phyloP scores from a whole-genome alignment of 2,329 filamentous ascomycete species.

The Talaromyces sp. region DNA sequence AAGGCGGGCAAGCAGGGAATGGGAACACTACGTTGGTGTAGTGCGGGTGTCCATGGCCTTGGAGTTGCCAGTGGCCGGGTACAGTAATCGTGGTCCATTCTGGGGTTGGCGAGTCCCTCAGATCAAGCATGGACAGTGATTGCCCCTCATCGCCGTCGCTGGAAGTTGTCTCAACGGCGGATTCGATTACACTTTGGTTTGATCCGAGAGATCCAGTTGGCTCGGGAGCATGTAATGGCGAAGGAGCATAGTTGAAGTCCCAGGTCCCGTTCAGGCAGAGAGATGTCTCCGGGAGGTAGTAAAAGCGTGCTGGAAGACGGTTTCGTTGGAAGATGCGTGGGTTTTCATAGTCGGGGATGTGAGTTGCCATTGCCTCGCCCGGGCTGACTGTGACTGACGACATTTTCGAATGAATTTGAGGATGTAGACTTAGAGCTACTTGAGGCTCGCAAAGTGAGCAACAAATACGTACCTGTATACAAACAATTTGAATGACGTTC shows the following conservation, averaged over 20 bases:
- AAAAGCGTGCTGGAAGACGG: constrained; percentile 53
- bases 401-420: background rate
- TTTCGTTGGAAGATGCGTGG: constrained; percentile 55
- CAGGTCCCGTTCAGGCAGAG: constrained; percentile 55
- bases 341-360: constrained; percentile 48
- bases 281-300: constrained; percentile 52
- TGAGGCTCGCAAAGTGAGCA: background rate
- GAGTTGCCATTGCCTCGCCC: background rate
- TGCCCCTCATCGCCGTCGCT: background rate
- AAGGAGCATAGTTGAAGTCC: constrained; percentile 55
- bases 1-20: constrained; percentile 63
- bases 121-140: background rate
- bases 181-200: background rate
- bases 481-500: background rate
- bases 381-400: background rate
- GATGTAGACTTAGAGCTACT: background rate
- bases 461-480: background rate
- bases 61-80: constrained; percentile 67
- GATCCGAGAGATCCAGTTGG: background rate
- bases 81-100: constrained; percentile 49
- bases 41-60: constrained; percentile 64
- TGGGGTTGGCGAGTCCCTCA: background rate
- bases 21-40: constrained; percentile 68
- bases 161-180: background rate
- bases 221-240: constrained; percentile 45